Conservation (phyloP, 371 early-diverging fungal genomes). For the Paraphysoderma sedebokerense region DNA sequence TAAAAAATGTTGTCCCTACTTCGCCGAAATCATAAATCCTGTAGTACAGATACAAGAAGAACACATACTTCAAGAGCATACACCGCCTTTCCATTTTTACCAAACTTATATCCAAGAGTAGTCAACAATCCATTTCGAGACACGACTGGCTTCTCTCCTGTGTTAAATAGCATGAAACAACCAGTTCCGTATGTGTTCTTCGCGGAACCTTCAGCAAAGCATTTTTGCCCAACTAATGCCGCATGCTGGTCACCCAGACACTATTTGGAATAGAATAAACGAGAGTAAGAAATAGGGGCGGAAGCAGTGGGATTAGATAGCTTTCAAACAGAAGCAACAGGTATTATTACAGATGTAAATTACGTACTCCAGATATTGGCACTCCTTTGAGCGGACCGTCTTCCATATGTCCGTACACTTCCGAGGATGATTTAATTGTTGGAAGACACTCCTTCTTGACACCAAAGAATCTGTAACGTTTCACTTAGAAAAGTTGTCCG, state of each 20-base stretch:
- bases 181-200: constrained; percentile 97
- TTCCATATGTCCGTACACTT: constrained; percentile 51
- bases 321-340: no score
- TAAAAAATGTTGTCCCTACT: background rate
- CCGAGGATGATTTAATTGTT: constrained; percentile 65
- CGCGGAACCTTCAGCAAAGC: constrained; percentile 67
- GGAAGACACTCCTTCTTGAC: constrained; percentile 46
- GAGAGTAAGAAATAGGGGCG: constrained; percentile 1
- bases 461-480: constrained; percentile 39
- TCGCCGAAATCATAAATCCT: background rate
- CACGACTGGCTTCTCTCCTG: constrained; percentile 56
- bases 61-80: constrained; percentile 66
- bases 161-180: constrained; percentile 88
- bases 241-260: constrained; percentile 95
- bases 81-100: constrained; percentile 39
- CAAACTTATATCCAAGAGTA: constrained; percentile 82
- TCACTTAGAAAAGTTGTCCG: background rate
- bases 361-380: constrained; percentile 46
- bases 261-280: background rate
- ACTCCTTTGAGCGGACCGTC: constrained; percentile 41
- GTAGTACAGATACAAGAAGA: background rate
- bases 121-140: constrained; percentile 75
- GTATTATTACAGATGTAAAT: background rate
- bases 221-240: constrained; percentile 86
- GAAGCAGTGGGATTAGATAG: background rate